Conservation (phyloP, 2,329 filamentous ascomycete species). For the Sporothrix euskadiensis region DNA sequence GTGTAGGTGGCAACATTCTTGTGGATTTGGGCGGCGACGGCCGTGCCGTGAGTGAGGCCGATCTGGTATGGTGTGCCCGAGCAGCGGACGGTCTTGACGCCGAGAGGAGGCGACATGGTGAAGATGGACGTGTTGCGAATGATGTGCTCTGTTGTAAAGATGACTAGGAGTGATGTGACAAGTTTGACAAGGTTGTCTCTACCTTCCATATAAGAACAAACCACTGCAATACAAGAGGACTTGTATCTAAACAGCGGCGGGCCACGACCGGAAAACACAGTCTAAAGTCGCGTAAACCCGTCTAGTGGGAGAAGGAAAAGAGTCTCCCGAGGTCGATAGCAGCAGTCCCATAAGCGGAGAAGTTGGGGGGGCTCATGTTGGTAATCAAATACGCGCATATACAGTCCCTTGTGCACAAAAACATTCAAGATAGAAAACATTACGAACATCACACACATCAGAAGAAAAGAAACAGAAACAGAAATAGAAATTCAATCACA, state of each 20-base stretch:
- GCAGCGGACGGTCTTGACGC: neutral
- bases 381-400: neutral
- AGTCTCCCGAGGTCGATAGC: neutral
- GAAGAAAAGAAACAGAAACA: too few relatives aligned
- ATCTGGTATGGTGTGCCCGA: slow-evolving; percentile 16
- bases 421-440: too few relatives aligned
- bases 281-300: neutral
- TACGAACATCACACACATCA: too few relatives aligned
- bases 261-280: neutral
- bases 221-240: neutral
- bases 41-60: slow-evolving; percentile 20
- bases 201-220: neutral
- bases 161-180: neutral
- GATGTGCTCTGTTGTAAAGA: neutral
- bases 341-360: neutral
- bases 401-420: too few relatives aligned
- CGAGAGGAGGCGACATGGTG: neutral
- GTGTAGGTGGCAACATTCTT: slow-evolving; percentile 17
- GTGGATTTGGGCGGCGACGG: neutral
- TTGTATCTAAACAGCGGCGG: neutral
- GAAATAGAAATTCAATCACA: too few relatives aligned
- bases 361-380: neutral
- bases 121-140: neutral
- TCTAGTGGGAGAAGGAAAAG: neutral
- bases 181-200: too few relatives aligned